These are phyloP conservation scores for Lasiosphaeria ovina DNA, from an alignment of 495 filamentous ascomycete species.

Conservation along the genomic window DNA sequence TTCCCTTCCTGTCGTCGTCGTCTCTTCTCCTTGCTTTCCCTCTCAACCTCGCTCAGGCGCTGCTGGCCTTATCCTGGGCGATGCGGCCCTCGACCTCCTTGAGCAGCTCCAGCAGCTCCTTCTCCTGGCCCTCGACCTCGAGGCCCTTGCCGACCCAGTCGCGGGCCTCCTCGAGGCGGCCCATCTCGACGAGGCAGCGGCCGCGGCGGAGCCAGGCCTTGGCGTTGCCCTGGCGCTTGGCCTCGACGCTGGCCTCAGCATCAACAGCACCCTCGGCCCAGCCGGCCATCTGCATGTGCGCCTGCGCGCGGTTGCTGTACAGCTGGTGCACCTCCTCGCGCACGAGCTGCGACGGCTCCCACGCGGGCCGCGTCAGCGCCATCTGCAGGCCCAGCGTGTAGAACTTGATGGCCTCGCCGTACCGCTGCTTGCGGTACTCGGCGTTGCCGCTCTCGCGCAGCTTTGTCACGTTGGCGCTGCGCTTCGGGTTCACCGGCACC, in stretches of 20 bases:
- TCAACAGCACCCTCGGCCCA: slow-evolving; percentile 85
- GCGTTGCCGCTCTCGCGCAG: slow-evolving; percentile 85
- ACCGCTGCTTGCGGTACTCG: slow-evolving; percentile 71
- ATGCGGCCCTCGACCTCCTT: slow-evolving; percentile 62
- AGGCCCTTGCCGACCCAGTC: slow-evolving; percentile 69
- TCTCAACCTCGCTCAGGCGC: neutral
- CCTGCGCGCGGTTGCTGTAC: slow-evolving; percentile 87
- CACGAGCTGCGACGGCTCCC: slow-evolving; percentile 81
- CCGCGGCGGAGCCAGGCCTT: slow-evolving; percentile 93
- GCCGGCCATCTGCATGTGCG: slow-evolving; percentile 70
- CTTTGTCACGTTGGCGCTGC: slow-evolving; percentile 79
- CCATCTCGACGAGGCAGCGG: slow-evolving; percentile 86
- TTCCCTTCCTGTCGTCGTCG: no score
- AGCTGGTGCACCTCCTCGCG: slow-evolving; percentile 77
- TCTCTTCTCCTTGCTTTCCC: neutral
- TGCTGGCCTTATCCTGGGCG: slow-evolving; percentile 21
- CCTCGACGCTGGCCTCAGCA: slow-evolving; percentile 85
- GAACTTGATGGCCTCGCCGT: slow-evolving; percentile 72
- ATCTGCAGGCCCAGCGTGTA: slow-evolving; percentile 85
- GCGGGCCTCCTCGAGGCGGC: slow-evolving; percentile 75
- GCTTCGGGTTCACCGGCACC: slow-evolving; percentile 80
- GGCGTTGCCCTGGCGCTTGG: slow-evolving; percentile 79
- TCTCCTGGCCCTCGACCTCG: slow-evolving; percentile 78
- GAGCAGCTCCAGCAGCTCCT: slow-evolving; percentile 65
- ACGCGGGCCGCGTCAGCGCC: slow-evolving; percentile 74